Evolutionary conservation across 208 protist species (phyloP).

Genomic region (Trypanosoma congolense): DNA sequence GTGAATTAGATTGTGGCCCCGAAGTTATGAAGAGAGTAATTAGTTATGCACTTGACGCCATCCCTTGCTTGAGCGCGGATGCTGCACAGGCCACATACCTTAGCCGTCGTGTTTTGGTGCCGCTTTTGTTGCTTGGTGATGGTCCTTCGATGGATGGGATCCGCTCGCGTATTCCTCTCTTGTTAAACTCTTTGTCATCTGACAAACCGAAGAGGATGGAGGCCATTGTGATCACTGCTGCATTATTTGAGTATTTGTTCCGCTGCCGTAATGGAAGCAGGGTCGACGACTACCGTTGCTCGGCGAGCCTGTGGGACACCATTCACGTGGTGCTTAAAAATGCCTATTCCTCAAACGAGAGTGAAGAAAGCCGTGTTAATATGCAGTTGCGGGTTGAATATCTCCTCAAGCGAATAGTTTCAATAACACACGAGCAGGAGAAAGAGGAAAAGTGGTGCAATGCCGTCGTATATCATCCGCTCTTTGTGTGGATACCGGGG

Average conservation of each 20-base stretch:
- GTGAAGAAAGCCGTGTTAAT: conserved; percentile 58
- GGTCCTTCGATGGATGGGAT: conserved; percentile 1
- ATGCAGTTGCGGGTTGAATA: conserved; percentile 75
- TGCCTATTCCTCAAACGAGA: conserved; percentile 29
- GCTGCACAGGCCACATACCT: conserved; percentile 32
- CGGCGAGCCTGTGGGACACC: conserved; percentile 55
- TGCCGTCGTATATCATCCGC: conserved; percentile 27
- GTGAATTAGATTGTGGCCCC: not conserved
- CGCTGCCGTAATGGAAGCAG: conserved; percentile 20
- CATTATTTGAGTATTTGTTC: conserved; percentile 86
- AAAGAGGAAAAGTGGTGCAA: conserved; percentile 12
- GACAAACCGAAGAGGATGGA: conserved; percentile 36
- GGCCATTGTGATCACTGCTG: conserved; percentile 63
- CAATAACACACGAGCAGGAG: conserved; percentile 42
- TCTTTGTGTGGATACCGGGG: conserved; percentile 42
- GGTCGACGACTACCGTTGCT: conserved; percentile 56
- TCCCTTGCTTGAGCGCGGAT: conserved; percentile 16
- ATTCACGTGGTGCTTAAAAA: conserved; percentile 41
- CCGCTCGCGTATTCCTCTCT: conserved; percentile 17
- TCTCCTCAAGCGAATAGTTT: conserved; percentile 80
- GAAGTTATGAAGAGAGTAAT: conserved; percentile 9
- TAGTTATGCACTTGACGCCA: conserved; percentile 11
- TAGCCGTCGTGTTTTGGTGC: conserved; percentile 69
- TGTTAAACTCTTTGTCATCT: conserved; percentile 18
- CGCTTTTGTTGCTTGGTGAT: conserved; percentile 36